These are phyloP conservation scores for Apiospora aurea DNA, from an alignment of 2,329 filamentous ascomycete genomes.

Conservation along the genomic window DNA sequence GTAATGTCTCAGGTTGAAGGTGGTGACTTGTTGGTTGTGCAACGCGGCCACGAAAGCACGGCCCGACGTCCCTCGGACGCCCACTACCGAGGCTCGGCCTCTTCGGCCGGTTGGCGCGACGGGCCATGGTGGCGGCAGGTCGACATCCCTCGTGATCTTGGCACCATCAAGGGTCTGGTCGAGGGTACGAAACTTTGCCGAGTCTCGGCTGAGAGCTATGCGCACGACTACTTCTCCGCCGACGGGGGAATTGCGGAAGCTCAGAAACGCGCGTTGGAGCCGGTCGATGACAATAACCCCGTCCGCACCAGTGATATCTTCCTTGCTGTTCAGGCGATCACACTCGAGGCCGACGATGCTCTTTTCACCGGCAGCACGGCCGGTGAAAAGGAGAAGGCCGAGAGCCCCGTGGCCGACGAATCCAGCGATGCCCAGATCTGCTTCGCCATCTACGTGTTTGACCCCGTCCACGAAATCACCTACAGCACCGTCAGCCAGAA, in stretches of 20 bases:
- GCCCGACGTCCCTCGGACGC: conserved; percentile 70
- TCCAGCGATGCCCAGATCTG: conserved; percentile 66
- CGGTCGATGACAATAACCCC: conserved; percentile 83
- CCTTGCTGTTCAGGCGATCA: conserved; percentile 89
- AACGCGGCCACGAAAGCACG: conserved; percentile 87
- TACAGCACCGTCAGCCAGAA: conserved; percentile 85
- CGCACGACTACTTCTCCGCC: conserved; percentile 81
- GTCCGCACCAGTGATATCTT: conserved; percentile 95
- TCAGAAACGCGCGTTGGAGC: conserved; percentile 79
- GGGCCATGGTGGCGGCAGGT: conserved; percentile 94
- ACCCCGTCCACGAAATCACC: conserved; percentile 89
- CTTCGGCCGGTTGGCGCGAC: conserved; percentile 80
- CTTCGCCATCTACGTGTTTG: conserved; percentile 82
- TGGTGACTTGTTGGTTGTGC: conserved; percentile 91
- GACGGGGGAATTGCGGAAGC: conserved; percentile 83
- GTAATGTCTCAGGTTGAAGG: conserved; percentile 99
- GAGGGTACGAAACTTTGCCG: conserved; percentile 93
- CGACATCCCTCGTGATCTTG: conserved; percentile 75
- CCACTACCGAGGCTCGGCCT: conserved; percentile 58
- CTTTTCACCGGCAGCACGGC: conserved; percentile 70
- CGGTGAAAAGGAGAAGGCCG: conserved; percentile 61
- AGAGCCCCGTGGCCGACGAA: conserved; percentile 58
- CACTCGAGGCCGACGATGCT: conserved; percentile 66
- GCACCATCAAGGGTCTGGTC: conserved; percentile 77
- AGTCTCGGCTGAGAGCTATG: conserved; percentile 87